Evolutionary conservation across 805 yeast species (phyloP), one percentile per base, ranked within the genome.

Genomic region (Zygotorulaspora danielsina): DNA sequence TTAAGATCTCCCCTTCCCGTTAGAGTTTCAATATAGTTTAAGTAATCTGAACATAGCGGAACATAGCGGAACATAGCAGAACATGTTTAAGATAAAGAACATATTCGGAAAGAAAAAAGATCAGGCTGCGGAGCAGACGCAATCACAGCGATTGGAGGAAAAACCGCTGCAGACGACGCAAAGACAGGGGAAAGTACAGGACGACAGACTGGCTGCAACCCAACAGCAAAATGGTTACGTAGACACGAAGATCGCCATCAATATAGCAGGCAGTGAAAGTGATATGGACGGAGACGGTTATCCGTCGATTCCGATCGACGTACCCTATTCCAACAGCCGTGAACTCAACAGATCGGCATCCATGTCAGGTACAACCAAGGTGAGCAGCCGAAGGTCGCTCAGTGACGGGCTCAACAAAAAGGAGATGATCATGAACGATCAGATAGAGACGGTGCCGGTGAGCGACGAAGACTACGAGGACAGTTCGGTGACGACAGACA

Each of bases 41-140:
- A 4, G n/a, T 15, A 5, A 15, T 12, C 5, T 27, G 12, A 15
- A 27, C 12, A 5, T 5, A 27, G 16, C 17, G 31, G 10, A 12
- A 15, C 10, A 4, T 15, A 27, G 18, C 31, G 7, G 7, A 10
- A 21, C 10, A 10, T 21, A 21, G 24, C 10, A 26, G 16, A 17
- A 19, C 32, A 42, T 42, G 48, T 33, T 37, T 24, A 46, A 48
- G 46, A 37, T 48, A 29, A 48, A 49, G 38, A 46, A 43, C 27
- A 37, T 48, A 18, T 42, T 50, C 37, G 45, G 48, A 19, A 46
- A 46, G 35, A 50, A 49, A 32, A 49, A 45, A 10, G 41, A 42
- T 18, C 39, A 45, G 28, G 25, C 37, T 18, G 24, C 22, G 6
- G 27, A 27, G 26, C 17, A 32, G 9, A 18, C 10, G 9, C 22